Base-by-base conservation (phyloP, 2,329 filamentous ascomycete genomes). In the Sclerotinia trifoliorum region DNA sequence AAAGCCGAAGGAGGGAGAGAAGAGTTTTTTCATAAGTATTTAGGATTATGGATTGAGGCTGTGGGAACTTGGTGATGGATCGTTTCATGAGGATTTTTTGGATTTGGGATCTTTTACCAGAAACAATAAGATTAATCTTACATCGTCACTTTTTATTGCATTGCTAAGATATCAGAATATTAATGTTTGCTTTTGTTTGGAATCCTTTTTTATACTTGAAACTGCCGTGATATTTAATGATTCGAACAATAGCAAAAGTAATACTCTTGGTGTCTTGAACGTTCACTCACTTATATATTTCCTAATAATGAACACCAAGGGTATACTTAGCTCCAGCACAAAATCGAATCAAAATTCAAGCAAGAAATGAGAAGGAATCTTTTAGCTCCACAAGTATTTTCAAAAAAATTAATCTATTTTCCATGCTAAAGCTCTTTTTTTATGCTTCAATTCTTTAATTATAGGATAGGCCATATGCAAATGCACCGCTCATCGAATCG, bases 1-100 rank as follows among this genome's bases (percentile, higher is more conserved):
- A 11, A 75, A 81, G 77, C 86, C 90, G 5, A 84, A 84, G 80
- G 90, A 93, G 70, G 92, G 91, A 0, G 93, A 96, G 84, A 90
- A 90, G 87, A 91, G 87, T 73, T 97, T 94, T 78, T 97, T 96
- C 74, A 80, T 89, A 61, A 68, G 74, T 17, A 78, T 78, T 69
- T 78, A 66, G 42, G 1, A 48, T 29, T 5, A 10, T 42, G 11
- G 10, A 19, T 8, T 32, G 35, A 17, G 11, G 1, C 4, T 66
- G 10, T n/a, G 11, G 6, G 6, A 19, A 49, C 11, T 21, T 32
- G 8, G 29, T 49, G 44, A 35, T 6, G 19, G 21, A 24, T 19
- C 6, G 2, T 32, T 61, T 24, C 21, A 32, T 62, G 7, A 13
- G 44, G 35, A 21, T 35, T 62, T 13, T 39, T 39, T 5, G 29